These are phyloP conservation scores for Dorcoceras hygrometricum DNA, from an alignment of 257 asterid species.

Conservation along the genomic window DNA sequence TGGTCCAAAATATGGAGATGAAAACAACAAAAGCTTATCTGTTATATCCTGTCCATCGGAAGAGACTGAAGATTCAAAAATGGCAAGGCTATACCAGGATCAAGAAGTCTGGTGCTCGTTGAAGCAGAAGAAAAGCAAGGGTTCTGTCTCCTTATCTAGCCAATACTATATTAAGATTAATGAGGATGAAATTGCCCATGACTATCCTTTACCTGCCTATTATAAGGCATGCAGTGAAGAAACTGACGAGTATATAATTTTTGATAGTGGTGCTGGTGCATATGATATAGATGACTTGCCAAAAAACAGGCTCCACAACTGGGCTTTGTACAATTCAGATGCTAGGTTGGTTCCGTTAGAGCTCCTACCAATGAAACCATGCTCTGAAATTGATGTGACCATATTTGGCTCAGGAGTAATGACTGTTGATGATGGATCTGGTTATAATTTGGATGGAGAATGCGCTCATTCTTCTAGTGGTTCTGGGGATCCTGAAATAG, in stretches of 20 bases:
- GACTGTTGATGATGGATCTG: slow-evolving; percentile 89
- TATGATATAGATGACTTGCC: slow-evolving; percentile 66
- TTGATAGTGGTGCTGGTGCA: slow-evolving; percentile 58
- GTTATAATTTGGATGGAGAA: slow-evolving; percentile 70
- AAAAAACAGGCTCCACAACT: slow-evolving; percentile 74
- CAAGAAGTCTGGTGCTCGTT: slow-evolving; percentile 74
- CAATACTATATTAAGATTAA: slow-evolving; percentile 84
- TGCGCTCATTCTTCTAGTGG: slow-evolving; percentile 53
- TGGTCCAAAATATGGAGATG: slow-evolving; percentile 42
- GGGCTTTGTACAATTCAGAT: slow-evolving; percentile 95
- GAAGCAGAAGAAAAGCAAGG: slow-evolving; percentile 66
- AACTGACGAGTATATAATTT: slow-evolving; percentile 80
- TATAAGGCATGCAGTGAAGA: slow-evolving; percentile 67
- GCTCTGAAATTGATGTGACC: slow-evolving; percentile 85
- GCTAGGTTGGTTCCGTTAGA: slow-evolving; percentile 83
- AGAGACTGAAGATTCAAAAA: slow-evolving; percentile 62
- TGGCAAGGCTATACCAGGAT: slow-evolving; percentile 81
- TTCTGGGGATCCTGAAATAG: slow-evolving; percentile 48
- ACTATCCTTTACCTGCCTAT: slow-evolving; percentile 91
- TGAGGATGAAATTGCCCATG: slow-evolving; percentile 96
- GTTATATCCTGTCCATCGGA: slow-evolving; percentile 37
- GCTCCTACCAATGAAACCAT: slow-evolving; percentile 89
- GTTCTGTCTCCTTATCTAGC: slow-evolving; percentile 46
- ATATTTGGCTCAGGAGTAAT: slow-evolving; percentile 86
- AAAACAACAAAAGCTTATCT: slow-evolving; percentile 27